Evolutionary conservation across 805 yeast species (phyloP), one percentile per base, ranked within the genome.

Genomic region (Nakazawaea wickerhamii): DNA sequence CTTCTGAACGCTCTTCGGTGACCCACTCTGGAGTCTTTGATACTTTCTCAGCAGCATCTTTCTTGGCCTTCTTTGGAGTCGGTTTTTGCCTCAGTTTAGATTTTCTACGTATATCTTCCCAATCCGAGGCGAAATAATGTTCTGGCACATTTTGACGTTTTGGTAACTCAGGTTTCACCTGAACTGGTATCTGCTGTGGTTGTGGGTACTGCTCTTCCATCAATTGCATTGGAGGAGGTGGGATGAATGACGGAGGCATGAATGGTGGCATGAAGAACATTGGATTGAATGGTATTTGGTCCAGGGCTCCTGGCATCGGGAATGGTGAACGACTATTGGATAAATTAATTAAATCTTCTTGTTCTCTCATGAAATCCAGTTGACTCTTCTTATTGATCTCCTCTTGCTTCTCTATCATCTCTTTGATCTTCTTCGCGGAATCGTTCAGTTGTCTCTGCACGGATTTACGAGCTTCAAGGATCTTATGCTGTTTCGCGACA

Each of bases 311-410:
- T 30, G 43, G 45, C 41, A 17, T 21, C 26, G 22, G 15, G 19
- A 22, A 26, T 38, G 40, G 30, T 30, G 23, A 8, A 14, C 14
- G 15, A 17, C 20, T 17, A 31, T 10, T 28, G 11, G 34, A 28
- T 4, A 28, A 19, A 6, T 20, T 37, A 10, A 38, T 19, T 9
- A 32, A 19, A n/a, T 40, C 43, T 25, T 40, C 33, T 38, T 15
- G 52, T 37, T 46, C 41, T 31, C 20, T 30, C 46, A 48, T 43
- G 51, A 55, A 21, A 52, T 48, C n/a, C 57, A 50, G 32, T 53
- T 56, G 13, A 57, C 51, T 36, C 56, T 47, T 14, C 58, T 56
- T 48, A 58, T 51, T 11, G 55, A 48, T 37, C 50, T 55, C 44
- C 50, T 54, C 48, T 51, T 56, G 33, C 54, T 49, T 11, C 15